phyloP scores from a whole-genome alignment of 441 rosid genomes.

The Adansonia gregorii region DNA sequence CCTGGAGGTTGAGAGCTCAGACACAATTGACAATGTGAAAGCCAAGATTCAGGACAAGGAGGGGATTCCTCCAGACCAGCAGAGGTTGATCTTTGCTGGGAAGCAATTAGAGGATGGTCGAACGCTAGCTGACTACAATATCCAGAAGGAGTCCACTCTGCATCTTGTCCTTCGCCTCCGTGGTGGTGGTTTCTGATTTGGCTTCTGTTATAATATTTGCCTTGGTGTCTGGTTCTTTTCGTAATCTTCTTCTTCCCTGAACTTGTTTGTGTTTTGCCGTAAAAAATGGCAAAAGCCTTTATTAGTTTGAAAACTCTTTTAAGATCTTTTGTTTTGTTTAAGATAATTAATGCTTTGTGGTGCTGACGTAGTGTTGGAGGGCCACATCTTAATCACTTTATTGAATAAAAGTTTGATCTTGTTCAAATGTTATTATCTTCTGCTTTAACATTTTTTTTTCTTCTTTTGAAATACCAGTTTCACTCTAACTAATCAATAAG shows the following conservation, averaged over 20 bases:
- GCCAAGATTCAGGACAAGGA: too few relatives aligned
- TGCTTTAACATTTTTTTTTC: background rate
- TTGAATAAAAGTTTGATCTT: background rate
- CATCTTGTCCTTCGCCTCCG: too few relatives aligned
- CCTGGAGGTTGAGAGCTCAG: too few relatives aligned
- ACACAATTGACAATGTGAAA: too few relatives aligned
- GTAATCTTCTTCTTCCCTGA: background rate
- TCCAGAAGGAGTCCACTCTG: too few relatives aligned
- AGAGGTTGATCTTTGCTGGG: too few relatives aligned
- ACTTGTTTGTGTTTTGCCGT: background rate
- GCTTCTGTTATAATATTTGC: background rate
- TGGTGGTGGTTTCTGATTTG: constrained; percentile 12
- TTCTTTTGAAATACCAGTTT: background rate
- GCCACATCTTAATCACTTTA: background rate
- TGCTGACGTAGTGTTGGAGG: background rate
- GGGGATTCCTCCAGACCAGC: too few relatives aligned
- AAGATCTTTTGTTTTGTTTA: background rate
- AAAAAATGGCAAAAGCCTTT: background rate
- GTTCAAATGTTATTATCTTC: background rate
- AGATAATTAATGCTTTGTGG: background rate
- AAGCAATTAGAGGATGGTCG: too few relatives aligned
- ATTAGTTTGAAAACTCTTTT: background rate
- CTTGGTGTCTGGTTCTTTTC: background rate
- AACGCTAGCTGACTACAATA: too few relatives aligned
- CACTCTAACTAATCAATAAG: background rate